Evolutionary conservation across 192 early-diverging fungal genomes (phyloP).

Genomic region (Rhizophlyctis rosea): DNA sequence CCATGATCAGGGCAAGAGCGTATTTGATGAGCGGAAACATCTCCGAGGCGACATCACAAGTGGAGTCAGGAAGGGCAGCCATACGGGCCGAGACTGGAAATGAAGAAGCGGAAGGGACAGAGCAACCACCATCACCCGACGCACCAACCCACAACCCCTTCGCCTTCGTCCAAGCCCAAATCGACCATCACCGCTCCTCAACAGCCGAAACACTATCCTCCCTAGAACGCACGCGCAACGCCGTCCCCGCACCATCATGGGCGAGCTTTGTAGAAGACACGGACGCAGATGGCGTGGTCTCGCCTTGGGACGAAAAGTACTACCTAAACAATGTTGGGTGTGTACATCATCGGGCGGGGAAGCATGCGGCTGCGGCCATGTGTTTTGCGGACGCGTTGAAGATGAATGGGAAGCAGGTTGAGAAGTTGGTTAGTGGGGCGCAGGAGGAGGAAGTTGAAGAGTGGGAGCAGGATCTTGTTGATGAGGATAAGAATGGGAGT

Average conservation of each 20-base stretch:
- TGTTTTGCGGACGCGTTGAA: background rate
- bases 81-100: too few species aligned
- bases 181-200: too few species aligned
- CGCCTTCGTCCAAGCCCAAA: too few species aligned
- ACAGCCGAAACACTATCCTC: too few species aligned
- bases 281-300: too few species aligned
- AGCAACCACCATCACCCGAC: too few species aligned
- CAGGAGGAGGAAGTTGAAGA: background rate
- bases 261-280: too few species aligned
- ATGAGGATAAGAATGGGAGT: background rate
- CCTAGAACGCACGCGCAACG: too few species aligned
- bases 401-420: background rate
- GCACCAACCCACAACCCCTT: too few species aligned
- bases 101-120: too few species aligned
- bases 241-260: too few species aligned
- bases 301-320: background rate
- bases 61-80: too few species aligned
- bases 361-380: conserved; percentile 1
- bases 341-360: background rate
- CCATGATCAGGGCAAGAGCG: background rate
- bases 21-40: background rate
- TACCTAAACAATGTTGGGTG: background rate
- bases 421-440: background rate
- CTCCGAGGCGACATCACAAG: background rate
- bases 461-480: background rate